A percentile compares a stretch with the other conserved stretches of the same genome.
Conservation (phyloP, 352 stramenopile species). For the Phytophthora agathidicida region DNA sequence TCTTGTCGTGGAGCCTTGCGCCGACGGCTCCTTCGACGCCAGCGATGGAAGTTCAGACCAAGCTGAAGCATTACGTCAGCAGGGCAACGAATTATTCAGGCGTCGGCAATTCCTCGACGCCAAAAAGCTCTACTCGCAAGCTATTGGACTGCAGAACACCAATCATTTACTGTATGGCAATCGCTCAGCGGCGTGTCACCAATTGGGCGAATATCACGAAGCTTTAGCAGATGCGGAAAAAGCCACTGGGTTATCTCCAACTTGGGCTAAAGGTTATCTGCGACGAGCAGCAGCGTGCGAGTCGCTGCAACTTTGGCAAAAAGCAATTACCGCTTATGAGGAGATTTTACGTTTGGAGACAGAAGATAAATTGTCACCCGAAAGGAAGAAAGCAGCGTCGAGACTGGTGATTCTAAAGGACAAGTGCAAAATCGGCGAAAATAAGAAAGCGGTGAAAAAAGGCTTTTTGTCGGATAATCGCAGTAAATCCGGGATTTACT, state of each 20-base stretch:
- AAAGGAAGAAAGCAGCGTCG: constrained; percentile 62
- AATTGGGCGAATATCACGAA: constrained; percentile 69
- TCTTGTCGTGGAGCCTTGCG: constrained; percentile 29
- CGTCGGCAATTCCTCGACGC: constrained; percentile 54
- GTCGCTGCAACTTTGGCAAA: constrained; percentile 51
- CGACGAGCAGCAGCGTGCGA: constrained; percentile 88
- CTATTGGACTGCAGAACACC: constrained; percentile 46
- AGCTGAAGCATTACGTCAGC: constrained; percentile 49
- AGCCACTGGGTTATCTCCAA: constrained; percentile 79
- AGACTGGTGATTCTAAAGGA: constrained; percentile 25
- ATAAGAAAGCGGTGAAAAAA: constrained; percentile 37
- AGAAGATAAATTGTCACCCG: constrained; percentile 22
- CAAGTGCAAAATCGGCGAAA: too few relatives aligned
- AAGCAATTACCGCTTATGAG: constrained; percentile 83
- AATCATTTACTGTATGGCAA: constrained; percentile 88
- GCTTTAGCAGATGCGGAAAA: constrained; percentile 86
- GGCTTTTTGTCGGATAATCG: constrained; percentile 59
- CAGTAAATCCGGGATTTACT: constrained; percentile 54
- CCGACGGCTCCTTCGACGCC: constrained; percentile 50
- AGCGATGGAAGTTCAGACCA: background rate
- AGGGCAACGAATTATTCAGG: constrained; percentile 79
- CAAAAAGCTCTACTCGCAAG: constrained; percentile 58
- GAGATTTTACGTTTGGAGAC: constrained; percentile 74
- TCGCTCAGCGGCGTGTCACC: constrained; percentile 81
- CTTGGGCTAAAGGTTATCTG: constrained; percentile 94